Conservation (phyloP, 2,329 filamentous ascomycete genomes). For the Penicillium aurantiogriseum region DNA sequence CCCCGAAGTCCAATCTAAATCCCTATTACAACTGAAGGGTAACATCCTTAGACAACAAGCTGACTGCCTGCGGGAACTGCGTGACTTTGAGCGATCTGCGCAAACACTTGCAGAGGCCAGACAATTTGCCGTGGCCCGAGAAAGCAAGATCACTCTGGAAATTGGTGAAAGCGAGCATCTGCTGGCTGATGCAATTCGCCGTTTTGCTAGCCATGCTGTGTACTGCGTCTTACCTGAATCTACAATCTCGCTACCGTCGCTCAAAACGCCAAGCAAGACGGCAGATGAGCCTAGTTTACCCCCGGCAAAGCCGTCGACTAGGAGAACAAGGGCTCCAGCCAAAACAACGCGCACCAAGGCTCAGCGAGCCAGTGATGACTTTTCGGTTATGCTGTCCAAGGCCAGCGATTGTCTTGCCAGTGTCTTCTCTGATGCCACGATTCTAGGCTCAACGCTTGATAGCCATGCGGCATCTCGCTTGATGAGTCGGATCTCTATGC, state of each 20-base stretch:
- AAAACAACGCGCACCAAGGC: slow-evolving; percentile 28
- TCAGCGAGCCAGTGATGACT: slow-evolving; percentile 35
- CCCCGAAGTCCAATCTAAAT: slow-evolving; percentile 36
- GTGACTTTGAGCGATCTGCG: slow-evolving; percentile 59
- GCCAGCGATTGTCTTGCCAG: slow-evolving; percentile 36
- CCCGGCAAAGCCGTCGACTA: slow-evolving; percentile 23
- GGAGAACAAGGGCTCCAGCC: slow-evolving; percentile 29
- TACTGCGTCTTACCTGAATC: slow-evolving; percentile 91
- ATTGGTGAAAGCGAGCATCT: slow-evolving; percentile 40
- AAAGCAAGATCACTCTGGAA: slow-evolving; percentile 60
- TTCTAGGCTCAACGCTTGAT: slow-evolving; percentile 41
- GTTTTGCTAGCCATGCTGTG: slow-evolving; percentile 73
- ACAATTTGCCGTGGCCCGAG: slow-evolving; percentile 41
- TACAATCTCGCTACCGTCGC: slow-evolving; percentile 79
- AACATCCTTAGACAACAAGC: slow-evolving; percentile 54
- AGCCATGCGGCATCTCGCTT: slow-evolving; percentile 40
- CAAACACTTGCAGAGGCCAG: slow-evolving; percentile 48
- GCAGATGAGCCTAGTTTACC: slow-evolving; percentile 41
- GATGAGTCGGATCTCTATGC: slow-evolving; percentile 44
- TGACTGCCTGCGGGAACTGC: slow-evolving; percentile 45
- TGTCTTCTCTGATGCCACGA: slow-evolving; percentile 34
- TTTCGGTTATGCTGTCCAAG: slow-evolving; percentile 37
- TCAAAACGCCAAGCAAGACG: slow-evolving; percentile 43
- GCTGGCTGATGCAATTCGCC: slow-evolving; percentile 40
- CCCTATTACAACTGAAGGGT: slow-evolving; percentile 46